Evolutionary conservation across 108 stramenopile genomes (phyloP).

Genomic region (Nannochloropsis oceanica): DNA sequence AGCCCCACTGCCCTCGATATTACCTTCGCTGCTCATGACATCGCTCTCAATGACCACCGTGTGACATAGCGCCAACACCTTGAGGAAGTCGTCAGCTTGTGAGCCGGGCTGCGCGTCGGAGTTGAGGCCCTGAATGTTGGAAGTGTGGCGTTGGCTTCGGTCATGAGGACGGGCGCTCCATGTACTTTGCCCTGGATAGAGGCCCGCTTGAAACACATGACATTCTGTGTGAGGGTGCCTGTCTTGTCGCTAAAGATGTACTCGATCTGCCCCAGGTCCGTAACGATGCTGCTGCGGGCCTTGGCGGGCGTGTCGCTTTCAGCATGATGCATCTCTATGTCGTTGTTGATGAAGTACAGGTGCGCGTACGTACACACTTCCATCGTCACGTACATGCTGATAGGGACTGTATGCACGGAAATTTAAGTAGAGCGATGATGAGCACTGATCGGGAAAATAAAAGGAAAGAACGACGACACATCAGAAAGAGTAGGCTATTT

Average conservation of each 20-base stretch:
- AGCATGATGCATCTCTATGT: constrained; percentile 74
- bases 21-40: constrained; percentile 3
- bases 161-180: constrained; percentile 1
- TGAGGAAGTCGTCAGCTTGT: constrained; percentile 40
- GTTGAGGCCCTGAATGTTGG: background rate
- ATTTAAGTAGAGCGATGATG: too few relatives aligned
- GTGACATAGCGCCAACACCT: constrained; percentile 73
- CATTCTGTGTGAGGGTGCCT: constrained; percentile 35
- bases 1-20: background rate
- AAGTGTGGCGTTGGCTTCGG: background rate
- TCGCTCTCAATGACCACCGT: constrained; percentile 66
- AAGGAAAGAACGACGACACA: too few relatives aligned
- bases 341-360: constrained; percentile 55
- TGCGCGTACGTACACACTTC: constrained; percentile 55
- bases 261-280: constrained; percentile 36
- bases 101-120: background rate
- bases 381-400: constrained; percentile 74
- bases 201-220: constrained; percentile 6
- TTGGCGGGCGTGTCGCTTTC: constrained; percentile 64
- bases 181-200: constrained; percentile 1
- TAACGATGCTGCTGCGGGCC: constrained; percentile 64
- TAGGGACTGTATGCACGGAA: constrained; percentile 38
- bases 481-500: too few relatives aligned
- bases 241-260: constrained; percentile 38
- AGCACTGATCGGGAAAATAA: too few relatives aligned